These are phyloP conservation scores for Sporothrix brasiliensis DNA, from an alignment of 2,329 filamentous ascomycete genomes.

Conservation along the genomic window DNA sequence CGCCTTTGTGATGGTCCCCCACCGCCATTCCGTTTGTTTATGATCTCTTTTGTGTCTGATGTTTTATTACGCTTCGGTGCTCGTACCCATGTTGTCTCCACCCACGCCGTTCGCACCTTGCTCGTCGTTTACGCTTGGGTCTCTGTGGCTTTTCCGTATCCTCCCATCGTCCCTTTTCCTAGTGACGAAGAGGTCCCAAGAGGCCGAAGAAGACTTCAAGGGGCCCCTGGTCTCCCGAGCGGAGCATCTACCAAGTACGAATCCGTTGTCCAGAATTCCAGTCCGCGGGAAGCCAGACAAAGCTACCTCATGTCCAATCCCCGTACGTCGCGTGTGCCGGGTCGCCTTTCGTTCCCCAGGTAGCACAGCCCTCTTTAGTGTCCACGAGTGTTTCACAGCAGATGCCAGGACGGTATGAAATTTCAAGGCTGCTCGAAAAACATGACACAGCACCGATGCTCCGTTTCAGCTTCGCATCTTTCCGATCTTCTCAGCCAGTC, in stretches of 20 bases:
- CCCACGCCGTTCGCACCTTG: constrained; percentile 5
- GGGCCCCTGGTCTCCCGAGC: constrained; percentile 2
- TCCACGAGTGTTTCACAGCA: constrained; percentile 22
- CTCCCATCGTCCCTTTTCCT: not conserved
- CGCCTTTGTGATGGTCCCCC: constrained; percentile 10
- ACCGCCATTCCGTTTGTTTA: not conserved
- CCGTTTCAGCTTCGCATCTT: constrained; percentile 18
- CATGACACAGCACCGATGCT: not conserved
- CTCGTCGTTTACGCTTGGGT: not conserved
- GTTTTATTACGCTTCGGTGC: not conserved
- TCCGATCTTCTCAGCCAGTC: constrained; percentile 9
- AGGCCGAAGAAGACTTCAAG: no score
- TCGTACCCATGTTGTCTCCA: constrained; percentile 18
- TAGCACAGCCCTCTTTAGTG: constrained; percentile 9
- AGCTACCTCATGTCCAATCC: constrained; percentile 1
- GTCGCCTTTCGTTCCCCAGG: constrained; percentile 10
- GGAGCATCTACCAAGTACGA: not conserved
- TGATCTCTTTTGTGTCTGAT: not conserved
- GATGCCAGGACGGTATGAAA: constrained; percentile 20
- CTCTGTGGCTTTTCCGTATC: no score
- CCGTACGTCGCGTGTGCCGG: not conserved
- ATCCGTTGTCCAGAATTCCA: not conserved
- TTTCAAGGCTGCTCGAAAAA: constrained; percentile 20
- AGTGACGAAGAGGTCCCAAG: not conserved
- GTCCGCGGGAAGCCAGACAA: no score